Conservation (phyloP, 345 rosid species). For the Salix brachista region DNA sequence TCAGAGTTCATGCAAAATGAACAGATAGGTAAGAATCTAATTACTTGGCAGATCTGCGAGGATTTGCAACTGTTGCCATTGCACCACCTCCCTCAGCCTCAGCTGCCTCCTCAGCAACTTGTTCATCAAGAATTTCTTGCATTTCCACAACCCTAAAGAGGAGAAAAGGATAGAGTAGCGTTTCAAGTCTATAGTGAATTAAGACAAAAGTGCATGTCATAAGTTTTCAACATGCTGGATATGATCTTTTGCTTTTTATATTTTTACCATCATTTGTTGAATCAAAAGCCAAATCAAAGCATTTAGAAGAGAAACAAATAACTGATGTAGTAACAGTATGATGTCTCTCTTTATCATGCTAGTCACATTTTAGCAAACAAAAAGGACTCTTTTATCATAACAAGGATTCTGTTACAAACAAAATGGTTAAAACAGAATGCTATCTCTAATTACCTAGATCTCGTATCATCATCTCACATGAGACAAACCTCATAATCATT, state of each 20-base stretch:
- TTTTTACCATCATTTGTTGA: not conserved
- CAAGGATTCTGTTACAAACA: not conserved
- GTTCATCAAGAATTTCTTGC: constrained; percentile 99
- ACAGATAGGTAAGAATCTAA: constrained; percentile 7
- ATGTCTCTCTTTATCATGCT: not conserved
- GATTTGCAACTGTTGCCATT: constrained; percentile 86
- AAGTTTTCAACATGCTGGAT: not conserved
- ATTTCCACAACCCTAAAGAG: constrained; percentile 86
- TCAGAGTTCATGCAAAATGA: not conserved
- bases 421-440: not conserved
- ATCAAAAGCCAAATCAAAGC: not conserved
- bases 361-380: not conserved
- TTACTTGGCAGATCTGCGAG: constrained; percentile 87
- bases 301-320: not conserved
- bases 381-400: not conserved
- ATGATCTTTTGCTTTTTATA: not conserved
- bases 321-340: not conserved
- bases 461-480: not conserved
- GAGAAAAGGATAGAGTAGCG: not conserved
- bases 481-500: not conserved
- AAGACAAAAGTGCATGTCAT: not conserved
- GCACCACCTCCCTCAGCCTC: constrained; percentile 98
- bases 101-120: constrained; percentile 98
- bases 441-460: not conserved
- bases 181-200: not conserved